phyloP scores from a whole-genome alignment of 1,139 yeast species.

The Debaryomyces sp. region DNA sequence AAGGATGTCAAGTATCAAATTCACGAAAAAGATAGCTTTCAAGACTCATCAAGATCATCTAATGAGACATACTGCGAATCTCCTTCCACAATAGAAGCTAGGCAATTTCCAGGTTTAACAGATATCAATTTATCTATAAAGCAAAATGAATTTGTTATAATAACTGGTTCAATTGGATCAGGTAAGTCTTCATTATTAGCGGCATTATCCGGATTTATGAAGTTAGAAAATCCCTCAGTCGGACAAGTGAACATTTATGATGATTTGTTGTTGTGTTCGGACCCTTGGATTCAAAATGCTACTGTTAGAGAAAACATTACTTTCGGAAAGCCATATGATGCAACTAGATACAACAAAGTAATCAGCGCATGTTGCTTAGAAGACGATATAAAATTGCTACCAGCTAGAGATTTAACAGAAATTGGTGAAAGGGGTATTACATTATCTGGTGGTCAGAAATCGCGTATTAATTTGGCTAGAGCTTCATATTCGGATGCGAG shows the following conservation, averaged over 20 bases:
- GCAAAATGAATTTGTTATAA: constrained; percentile 36
- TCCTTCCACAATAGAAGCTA: constrained; percentile 11
- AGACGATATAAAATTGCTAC: constrained; percentile 37
- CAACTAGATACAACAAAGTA: constrained; percentile 28
- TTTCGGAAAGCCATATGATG: constrained; percentile 39
- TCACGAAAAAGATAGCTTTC: constrained; percentile 11
- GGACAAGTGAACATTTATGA: constrained; percentile 32
- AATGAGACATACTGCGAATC: constrained; percentile 17
- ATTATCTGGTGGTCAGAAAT: constrained; percentile 47
- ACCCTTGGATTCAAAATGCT: constrained; percentile 50
- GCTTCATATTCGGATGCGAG: constrained; percentile 40
- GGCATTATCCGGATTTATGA: constrained; percentile 44
- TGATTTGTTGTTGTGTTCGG: constrained; percentile 34
- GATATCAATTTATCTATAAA: constrained; percentile 31
- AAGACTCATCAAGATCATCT: constrained; percentile 13
- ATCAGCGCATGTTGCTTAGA: constrained; percentile 43
- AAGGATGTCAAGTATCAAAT: constrained; percentile 11
- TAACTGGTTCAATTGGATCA: constrained; percentile 46
- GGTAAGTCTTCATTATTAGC: constrained; percentile 43
- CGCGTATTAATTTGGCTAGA: constrained; percentile 45
- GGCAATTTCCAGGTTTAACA: constrained; percentile 32
- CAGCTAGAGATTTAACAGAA: constrained; percentile 42
- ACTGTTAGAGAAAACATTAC: constrained; percentile 44
- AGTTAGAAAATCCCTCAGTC: constrained; percentile 24
- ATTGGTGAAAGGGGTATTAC: constrained; percentile 49